Base-by-base conservation (phyloP, 2,329 filamentous ascomycete genomes). In the Iodosphaeria phyllophila region DNA sequence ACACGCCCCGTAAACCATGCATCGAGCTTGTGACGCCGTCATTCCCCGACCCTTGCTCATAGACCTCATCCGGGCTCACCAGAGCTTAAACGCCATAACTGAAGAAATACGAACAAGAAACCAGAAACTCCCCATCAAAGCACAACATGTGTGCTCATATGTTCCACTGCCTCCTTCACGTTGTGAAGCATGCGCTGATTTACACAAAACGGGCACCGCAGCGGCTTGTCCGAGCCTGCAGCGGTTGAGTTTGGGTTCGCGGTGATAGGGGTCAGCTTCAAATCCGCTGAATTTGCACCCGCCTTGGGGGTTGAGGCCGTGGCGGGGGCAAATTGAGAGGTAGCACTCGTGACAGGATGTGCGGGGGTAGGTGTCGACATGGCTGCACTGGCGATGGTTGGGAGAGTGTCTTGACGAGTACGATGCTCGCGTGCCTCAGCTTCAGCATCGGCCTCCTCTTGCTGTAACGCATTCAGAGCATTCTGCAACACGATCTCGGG, bases 151-250 rank as follows among this genome's bases (percentile, higher is more conserved):
- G 63, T 68, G 8, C 64, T 64, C 53, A 71, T 51, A 37, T 71
- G 65, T 40, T 71, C 65, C 3, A 71, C 64, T 4, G 65, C 62
- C 39, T 71, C 65, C 42, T 65, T 69, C 22, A 70, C 64, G 1
- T 55, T 63, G 11, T 64, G 51, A 25, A 71, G 50, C 63, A 70
- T 66, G 5, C 65, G 54, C 35, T 66, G 60, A 34, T 70, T 71
- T 18, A 71, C 55, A 32, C 65, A 71, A 34, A 67, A 71, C 1
- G 65, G 65, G 33, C 65, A 71, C 11, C 64, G 52, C 15, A 67
- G 41, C 2, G 64, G 61, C 12, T 54, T 44, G 18, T 69, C 59
- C 16, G 51, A 48, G 10, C 56, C 56, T 10, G 58, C 56, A 15
- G 61, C 54, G 23, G 66, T 66, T 2, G 64, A 63, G 3, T 62